Evolutionary conservation across 225 moss, liverwort and hornwort genomes (phyloP).

Genomic region (Rhytidiadelphus loreus): DNA sequence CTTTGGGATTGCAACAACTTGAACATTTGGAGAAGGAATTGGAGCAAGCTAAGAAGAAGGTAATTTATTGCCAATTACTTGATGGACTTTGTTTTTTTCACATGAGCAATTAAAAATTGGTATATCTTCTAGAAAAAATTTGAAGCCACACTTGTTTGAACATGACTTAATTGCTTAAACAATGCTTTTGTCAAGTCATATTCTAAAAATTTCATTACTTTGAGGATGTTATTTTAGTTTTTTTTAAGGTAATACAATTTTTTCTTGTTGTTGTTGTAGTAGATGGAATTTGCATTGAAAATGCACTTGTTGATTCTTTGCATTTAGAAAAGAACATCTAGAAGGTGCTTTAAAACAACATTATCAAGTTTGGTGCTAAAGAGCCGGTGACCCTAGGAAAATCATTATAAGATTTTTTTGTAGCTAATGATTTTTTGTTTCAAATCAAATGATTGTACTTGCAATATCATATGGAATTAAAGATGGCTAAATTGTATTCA

Average conservation of each 20-base stretch:
- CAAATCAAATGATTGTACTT: background rate
- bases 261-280: background rate
- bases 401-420: too few relatives aligned
- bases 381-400: fast-evolving
- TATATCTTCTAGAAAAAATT: background rate
- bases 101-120: background rate
- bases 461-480: too few relatives aligned
- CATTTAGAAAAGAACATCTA: too few relatives aligned
- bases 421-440: background rate
- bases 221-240: too few relatives aligned
- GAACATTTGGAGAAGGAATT: slow-evolving; percentile 95
- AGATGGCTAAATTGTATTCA: too few relatives aligned
- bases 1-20: slow-evolving; percentile 87
- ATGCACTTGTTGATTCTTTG: background rate
- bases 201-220: background rate
- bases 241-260: background rate
- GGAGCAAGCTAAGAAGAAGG: slow-evolving; percentile 99
- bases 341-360: background rate
- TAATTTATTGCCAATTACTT: background rate
- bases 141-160: background rate
- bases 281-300: background rate
- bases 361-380: background rate
- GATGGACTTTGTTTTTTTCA: fast-evolving
- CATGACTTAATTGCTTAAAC: background rate
- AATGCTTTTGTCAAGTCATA: background rate